Conservation (phyloP, 768 basidiomycete species). For the Gloeopeniophorella convolvens region DNA sequence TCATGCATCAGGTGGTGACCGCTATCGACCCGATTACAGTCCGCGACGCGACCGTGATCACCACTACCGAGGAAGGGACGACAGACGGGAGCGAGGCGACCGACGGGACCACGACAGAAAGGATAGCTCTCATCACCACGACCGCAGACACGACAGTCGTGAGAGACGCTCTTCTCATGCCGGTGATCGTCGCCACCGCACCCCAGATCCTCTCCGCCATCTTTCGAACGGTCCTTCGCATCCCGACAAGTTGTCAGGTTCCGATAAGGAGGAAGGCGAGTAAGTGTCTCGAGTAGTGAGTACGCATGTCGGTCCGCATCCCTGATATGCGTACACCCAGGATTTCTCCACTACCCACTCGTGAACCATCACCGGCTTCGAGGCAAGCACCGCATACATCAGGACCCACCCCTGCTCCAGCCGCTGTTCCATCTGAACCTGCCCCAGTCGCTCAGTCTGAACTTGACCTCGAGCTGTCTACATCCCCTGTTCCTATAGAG, state of each 20-base stretch:
- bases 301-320: conserved; percentile 12
- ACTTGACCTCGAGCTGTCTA: conserved; percentile 48
- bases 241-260: conserved; percentile 27
- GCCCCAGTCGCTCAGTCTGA: conserved; percentile 32
- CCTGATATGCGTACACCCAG: conserved; percentile 31
- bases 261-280: conserved; percentile 90
- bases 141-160: conserved; percentile 16
- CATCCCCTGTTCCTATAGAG: conserved; percentile 44
- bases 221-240: conserved; percentile 19
- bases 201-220: conserved; percentile 14
- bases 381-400: background rate
- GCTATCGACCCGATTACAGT: conserved; percentile 24
- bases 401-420: conserved; percentile 10
- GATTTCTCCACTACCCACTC: conserved; percentile 51
- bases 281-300: conserved; percentile 47
- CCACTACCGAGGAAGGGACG: conserved; percentile 30
- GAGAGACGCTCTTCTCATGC: conserved; percentile 5
- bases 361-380: conserved; percentile 20
- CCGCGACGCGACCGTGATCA: conserved; percentile 25
- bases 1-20: conserved; percentile 34
- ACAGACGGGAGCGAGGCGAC: conserved; percentile 25
- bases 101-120: conserved; percentile 30
- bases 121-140: conserved; percentile 29
- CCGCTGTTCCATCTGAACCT: conserved; percentile 14
- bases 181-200: conserved; percentile 16